Evolutionary conservation across 768 basidiomycete genomes (phyloP).

Genomic region (Serpula lacrymans): DNA sequence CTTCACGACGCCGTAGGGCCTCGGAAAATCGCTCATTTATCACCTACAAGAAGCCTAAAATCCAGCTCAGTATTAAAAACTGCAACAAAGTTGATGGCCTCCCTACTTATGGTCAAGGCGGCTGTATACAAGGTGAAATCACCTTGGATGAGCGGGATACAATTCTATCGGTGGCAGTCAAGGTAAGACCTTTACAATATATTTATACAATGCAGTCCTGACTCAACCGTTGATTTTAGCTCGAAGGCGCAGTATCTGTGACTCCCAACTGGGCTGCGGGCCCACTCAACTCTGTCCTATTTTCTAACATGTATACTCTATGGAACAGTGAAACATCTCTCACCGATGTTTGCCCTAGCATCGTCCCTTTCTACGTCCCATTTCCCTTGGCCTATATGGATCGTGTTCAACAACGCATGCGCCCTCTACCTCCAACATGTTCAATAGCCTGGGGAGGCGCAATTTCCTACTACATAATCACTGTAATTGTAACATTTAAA

Average conservation of each 20-base stretch:
- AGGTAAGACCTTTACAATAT: conserved; percentile 15
- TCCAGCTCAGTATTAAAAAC: conserved; percentile 25
- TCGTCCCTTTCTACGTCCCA: conserved; percentile 25
- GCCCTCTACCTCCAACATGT: conserved; percentile 29
- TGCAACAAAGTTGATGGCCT: conserved; percentile 28
- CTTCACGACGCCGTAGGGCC: conserved; percentile 23
- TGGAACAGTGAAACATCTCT: conserved; percentile 17
- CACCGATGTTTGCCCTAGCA: conserved; percentile 19
- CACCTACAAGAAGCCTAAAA: conserved; percentile 27
- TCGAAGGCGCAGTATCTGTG: conserved; percentile 23
- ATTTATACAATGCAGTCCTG: not conserved
- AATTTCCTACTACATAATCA: conserved; percentile 23
- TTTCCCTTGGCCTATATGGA: conserved; percentile 27
- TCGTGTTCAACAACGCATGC: conserved; percentile 12
- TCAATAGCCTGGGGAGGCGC: too few relatives aligned
- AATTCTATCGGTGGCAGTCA: conserved; percentile 22
- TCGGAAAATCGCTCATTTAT: conserved; percentile 22
- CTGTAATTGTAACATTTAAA: conserved; percentile 21
- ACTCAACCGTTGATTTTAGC: conserved; percentile 11
- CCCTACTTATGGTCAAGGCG: conserved; percentile 27
- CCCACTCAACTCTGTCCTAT: conserved; percentile 11
- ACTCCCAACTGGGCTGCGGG: too few relatives aligned
- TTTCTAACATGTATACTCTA: conserved; percentile 20
- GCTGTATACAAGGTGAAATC: conserved; percentile 27
- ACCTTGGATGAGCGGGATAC: conserved; percentile 20